Conservation (phyloP, 2,329 filamentous ascomycete species). For the Ceratocystis lukuohia region DNA sequence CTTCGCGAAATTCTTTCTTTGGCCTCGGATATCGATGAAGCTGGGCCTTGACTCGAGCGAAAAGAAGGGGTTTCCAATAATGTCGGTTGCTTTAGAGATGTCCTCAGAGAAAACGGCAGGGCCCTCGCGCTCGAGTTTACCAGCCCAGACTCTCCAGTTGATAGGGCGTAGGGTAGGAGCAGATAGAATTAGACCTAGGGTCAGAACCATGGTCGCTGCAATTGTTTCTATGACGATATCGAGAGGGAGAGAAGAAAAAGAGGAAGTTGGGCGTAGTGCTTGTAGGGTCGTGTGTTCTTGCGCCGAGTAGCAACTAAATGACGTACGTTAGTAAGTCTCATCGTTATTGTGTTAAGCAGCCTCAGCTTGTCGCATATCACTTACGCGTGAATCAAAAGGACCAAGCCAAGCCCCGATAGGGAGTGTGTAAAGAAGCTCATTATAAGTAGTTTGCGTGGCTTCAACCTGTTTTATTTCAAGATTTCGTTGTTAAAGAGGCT, state of each 20-base stretch:
- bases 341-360: not conserved
- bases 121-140: slow-evolving; percentile 61
- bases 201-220: slow-evolving; percentile 65
- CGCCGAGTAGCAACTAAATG: slow-evolving; percentile 77
- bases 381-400: slow-evolving; percentile 80
- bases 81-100: slow-evolving; percentile 58
- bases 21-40: slow-evolving; percentile 77
- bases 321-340: slow-evolving; percentile 25
- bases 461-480: not conserved
- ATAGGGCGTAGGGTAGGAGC: slow-evolving; percentile 74
- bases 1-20: slow-evolving; percentile 63
- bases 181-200: slow-evolving; percentile 65
- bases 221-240: slow-evolving; percentile 86
- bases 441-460: not conserved
- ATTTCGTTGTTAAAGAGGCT: not conserved
- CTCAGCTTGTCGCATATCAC: not conserved
- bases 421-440: slow-evolving; percentile 15
- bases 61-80: slow-evolving; percentile 64
- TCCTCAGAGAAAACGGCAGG: slow-evolving; percentile 46
- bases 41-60: slow-evolving; percentile 66
- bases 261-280: slow-evolving; percentile 38
- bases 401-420: slow-evolving; percentile 49
- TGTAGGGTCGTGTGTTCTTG: slow-evolving; percentile 77
- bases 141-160: slow-evolving; percentile 67
- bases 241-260: slow-evolving; percentile 49